A percentile compares a stretch with the other conserved stretches of the same genome.
phyloP scores from a whole-genome alignment of 2,329 filamentous ascomycete genomes.

The Biscogniauxia sp. region DNA sequence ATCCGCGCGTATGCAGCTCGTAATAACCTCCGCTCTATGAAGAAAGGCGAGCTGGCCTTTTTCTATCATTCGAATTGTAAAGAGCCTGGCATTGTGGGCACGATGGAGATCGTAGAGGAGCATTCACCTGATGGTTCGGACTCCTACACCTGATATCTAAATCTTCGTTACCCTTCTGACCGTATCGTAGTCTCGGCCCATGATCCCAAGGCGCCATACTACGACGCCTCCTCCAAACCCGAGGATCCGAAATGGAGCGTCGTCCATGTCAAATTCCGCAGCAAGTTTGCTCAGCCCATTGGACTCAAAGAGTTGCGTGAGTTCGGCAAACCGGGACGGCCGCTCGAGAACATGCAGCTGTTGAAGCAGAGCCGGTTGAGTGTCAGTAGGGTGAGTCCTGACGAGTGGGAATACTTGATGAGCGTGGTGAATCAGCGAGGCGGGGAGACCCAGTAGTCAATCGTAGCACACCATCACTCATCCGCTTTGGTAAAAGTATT shows the following conservation, averaged over 20 bases:
- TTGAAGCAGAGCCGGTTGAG: constrained; percentile 80
- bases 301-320: constrained; percentile 69
- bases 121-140: constrained; percentile 72
- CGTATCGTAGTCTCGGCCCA: constrained; percentile 62
- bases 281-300: constrained; percentile 73
- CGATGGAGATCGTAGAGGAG: constrained; percentile 86
- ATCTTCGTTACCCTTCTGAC: constrained; percentile 15
- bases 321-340: constrained; percentile 52
- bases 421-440: constrained; percentile 44
- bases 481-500: background rate
- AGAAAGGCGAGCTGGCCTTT: constrained; percentile 85
- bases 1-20: constrained; percentile 55
- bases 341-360: constrained; percentile 75
- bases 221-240: constrained; percentile 71
- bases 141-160: background rate
- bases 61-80: constrained; percentile 98
- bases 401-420: constrained; percentile 66
- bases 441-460: constrained; percentile 20
- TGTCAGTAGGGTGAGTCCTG: constrained; percentile 64
- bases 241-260: constrained; percentile 79
- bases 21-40: constrained; percentile 91
- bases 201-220: constrained; percentile 73
- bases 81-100: constrained; percentile 79
- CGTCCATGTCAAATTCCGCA: constrained; percentile 83
- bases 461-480: background rate